Evolutionary conservation across 768 basidiomycete genomes (phyloP).

Genomic region (Hericium rajendrae): DNA sequence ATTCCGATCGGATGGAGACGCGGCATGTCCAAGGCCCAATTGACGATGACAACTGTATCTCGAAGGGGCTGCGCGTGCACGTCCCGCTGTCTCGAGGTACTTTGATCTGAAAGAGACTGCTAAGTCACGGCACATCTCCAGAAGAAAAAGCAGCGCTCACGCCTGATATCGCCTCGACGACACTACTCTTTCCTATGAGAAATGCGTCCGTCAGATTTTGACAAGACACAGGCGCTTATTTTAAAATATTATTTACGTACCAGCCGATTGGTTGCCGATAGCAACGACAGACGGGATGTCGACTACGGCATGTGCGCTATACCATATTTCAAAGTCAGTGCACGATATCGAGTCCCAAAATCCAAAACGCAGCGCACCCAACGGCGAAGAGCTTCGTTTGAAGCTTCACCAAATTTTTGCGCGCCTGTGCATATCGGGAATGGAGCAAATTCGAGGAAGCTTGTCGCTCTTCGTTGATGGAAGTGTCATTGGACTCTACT

Average conservation of each 20-base stretch:
- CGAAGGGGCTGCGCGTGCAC: constrained; percentile 18
- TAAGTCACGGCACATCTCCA: too few relatives aligned
- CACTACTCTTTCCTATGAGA: constrained; percentile 6
- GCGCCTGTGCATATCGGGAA: not conserved
- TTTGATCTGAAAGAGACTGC: constrained; percentile 22
- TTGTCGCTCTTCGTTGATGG: not conserved
- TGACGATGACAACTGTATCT: constrained; percentile 6
- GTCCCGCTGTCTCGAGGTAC: constrained; percentile 36
- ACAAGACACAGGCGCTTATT: too few relatives aligned
- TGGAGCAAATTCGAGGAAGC: not conserved
- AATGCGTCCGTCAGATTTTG: not conserved
- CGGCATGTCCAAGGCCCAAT: constrained; percentile 18
- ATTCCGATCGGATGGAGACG: constrained; percentile 36
- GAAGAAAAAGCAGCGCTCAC: not conserved
- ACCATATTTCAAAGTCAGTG: not conserved
- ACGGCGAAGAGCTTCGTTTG: not conserved
- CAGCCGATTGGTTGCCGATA: constrained; percentile 28
- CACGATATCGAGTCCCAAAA: not conserved
- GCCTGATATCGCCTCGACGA: not conserved
- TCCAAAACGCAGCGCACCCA: not conserved
- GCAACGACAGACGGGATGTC: constrained; percentile 39
- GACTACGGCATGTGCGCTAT: constrained; percentile 33
- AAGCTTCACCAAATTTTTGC: not conserved
- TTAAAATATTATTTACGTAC: too few relatives aligned
- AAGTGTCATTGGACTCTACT: not conserved